Base-by-base conservation (phyloP, 1,284 basidiomycete species). In the Leccinum angustisporum region DNA sequence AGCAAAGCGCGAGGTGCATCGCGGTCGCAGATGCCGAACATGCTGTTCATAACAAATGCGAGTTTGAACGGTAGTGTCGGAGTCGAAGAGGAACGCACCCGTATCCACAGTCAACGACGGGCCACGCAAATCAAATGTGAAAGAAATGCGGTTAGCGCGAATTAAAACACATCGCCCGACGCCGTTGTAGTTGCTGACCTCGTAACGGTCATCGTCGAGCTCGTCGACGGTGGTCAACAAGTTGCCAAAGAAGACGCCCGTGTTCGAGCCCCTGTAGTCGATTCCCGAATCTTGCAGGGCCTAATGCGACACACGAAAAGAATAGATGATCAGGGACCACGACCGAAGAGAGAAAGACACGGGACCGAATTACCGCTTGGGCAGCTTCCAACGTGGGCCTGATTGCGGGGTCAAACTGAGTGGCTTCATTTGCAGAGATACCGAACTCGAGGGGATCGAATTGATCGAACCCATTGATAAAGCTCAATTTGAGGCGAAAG, bases 71-170 rank as follows among this genome's bases (percentile, higher is more conserved):
- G n/a, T 0, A 46, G n/a, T 18, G 3, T 7, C 18, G n/a, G 43
- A 46, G n/a, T 46, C 43, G 18, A 46, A 10, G 56, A 56, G 36
- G 50, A 11, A 62, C 67, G 18, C 33, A 72, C 73, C 83, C 61
- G 82, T 83, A 63, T 84, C 82, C 0, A 78, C 66, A 11, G 80
- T 78, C 27, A 84, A 62, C 2, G 82, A 82, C 16, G 81, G 83
- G 9, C 79, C 78, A 1, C 69, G 70, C 27, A 84, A 69, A 65
- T 84, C 81, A 43, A 84, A 74, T 52, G 79, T 76, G 61, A 82
- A 81, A 4, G 50, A 51, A 16, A 51, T 51, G 50, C 50, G 50
- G 25, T 51, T 51, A 16, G 50, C 50, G n/a, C 50, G 50, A 16
- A 51, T 51, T 4, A 25, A 51, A n/a, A 74, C 62, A 58, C 67